Percentiles rank a stretch among this genome's conserved stretches.
These are phyloP conservation scores for Theileria sp. DNA, from an alignment of 169 alveolate species.

Conservation along the genomic window DNA sequence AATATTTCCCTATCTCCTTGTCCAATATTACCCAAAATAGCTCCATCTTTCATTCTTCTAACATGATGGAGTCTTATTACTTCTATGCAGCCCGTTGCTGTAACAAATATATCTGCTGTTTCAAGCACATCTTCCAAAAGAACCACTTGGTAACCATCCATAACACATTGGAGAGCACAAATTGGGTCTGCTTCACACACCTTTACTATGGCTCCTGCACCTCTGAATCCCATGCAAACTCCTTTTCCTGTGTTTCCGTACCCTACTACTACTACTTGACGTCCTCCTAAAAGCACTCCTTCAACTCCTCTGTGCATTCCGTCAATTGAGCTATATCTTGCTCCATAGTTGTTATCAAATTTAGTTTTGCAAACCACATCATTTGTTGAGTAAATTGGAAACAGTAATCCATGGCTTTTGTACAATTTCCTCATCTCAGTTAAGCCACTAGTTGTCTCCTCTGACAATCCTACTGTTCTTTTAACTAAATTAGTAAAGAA, in stretches of 20 bases:
- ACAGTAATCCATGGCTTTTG: conserved; percentile 83
- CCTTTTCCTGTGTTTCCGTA: conserved; percentile 99
- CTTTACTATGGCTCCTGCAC: conserved; percentile 95
- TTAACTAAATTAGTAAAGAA: conserved; percentile 89
- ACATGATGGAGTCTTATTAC: conserved; percentile 91
- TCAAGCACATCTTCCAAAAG: conserved; percentile 87
- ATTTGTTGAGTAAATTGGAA: conserved; percentile 95
- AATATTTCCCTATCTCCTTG: conserved; percentile 98
- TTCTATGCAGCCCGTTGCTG: conserved; percentile 95
- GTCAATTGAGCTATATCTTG: conserved; percentile 97
- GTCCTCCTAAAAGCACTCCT: conserved; percentile 95
- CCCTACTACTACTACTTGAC: conserved; percentile 94
- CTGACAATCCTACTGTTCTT: conserved; percentile 92
- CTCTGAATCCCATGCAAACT: conserved; percentile 94
- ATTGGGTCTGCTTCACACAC: conserved; percentile 98
- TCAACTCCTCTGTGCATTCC: conserved; percentile 97
- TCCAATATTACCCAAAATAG: conserved; percentile 94
- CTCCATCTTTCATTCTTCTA: conserved; percentile 96
- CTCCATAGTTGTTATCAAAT: conserved; percentile 97
- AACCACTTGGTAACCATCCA: conserved; percentile 96
- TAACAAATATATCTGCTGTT: conserved; percentile 92
- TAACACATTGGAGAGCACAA: conserved; percentile 96
- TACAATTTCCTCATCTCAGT: conserved; percentile 89
- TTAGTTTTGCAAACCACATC: conserved; percentile 97
- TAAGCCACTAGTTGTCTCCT: conserved; percentile 99